phyloP scores from a whole-genome alignment of 768 basidiomycete species.

The Pholiota conissans region DNA sequence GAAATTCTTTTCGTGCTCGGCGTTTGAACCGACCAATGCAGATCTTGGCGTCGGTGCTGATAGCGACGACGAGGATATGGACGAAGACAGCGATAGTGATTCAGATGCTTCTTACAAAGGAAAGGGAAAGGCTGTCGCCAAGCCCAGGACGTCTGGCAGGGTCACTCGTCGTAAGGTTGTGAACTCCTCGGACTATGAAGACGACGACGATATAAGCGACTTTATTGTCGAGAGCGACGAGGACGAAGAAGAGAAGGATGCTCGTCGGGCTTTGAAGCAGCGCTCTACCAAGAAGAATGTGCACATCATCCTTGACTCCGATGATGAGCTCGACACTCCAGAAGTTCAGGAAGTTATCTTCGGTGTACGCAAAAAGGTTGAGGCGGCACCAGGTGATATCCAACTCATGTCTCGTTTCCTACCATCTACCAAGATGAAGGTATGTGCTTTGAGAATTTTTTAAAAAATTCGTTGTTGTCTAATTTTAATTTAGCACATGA shows the following conservation, averaged over 20 bases:
- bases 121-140: constrained; percentile 26
- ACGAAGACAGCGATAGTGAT: constrained; percentile 29
- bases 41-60: constrained; percentile 31
- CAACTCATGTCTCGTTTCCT: constrained; percentile 55
- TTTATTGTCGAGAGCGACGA: constrained; percentile 55
- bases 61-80: constrained; percentile 21
- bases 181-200: constrained; percentile 29
- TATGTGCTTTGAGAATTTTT: no score
- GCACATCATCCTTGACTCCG: constrained; percentile 42
- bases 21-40: constrained; percentile 60
- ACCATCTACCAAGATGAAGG: constrained; percentile 78
- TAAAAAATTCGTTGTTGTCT: no score
- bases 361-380: constrained; percentile 28
- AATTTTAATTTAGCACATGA: constrained; percentile 45
- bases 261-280: constrained; percentile 36
- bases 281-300: constrained; percentile 37
- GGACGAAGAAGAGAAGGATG: constrained; percentile 55
- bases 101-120: constrained; percentile 22
- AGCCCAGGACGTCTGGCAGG: constrained; percentile 12
- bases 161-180: constrained; percentile 21
- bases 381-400: constrained; percentile 32
- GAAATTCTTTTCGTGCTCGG: constrained; percentile 52
- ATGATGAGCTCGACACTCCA: constrained; percentile 38
- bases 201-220: constrained; percentile 45
- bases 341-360: constrained; percentile 44